Conservation (phyloP, 306 rosid species). For the Rubus parviflorus region DNA sequence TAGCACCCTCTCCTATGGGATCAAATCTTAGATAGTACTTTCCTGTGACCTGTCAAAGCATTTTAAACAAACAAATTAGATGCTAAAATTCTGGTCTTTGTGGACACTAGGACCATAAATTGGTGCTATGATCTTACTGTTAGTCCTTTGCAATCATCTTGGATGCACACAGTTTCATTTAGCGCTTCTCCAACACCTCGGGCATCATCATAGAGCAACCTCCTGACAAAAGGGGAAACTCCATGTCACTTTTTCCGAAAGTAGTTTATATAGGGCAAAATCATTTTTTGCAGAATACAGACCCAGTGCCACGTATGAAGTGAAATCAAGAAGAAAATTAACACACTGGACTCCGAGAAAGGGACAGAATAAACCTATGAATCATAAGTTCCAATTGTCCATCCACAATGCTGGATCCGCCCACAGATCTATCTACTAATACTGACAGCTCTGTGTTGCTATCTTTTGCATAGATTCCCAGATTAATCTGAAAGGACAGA, state of each 20-base stretch:
- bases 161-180: conserved; percentile 68
- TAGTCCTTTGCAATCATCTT: conserved; percentile 59
- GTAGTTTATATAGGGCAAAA: not conserved
- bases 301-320: not conserved
- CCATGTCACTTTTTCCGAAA: not conserved
- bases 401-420: conserved; percentile 78
- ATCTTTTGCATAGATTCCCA: conserved; percentile 65
- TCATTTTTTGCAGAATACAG: not conserved
- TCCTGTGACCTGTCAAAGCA: conserved; percentile 55
- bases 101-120: conserved; percentile 6
- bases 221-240: conserved; percentile 42
- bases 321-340: conserved; percentile 3
- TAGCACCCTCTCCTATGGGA: conserved; percentile 70
- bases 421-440: conserved; percentile 77
- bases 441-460: conserved; percentile 59
- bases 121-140: conserved; percentile 51
- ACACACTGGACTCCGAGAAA: conserved; percentile 2
- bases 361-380: conserved; percentile 58
- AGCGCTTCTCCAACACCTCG: conserved; percentile 74
- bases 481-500: conserved; percentile 58
- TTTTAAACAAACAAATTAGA: conserved; percentile 7
- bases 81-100: conserved; percentile 20
- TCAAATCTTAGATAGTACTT: conserved; percentile 82
- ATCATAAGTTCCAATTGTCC: conserved; percentile 83
- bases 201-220: conserved; percentile 58